Conservation (phyloP, 1,284 basidiomycete species). For the Papiliotrema flavescens region DNA sequence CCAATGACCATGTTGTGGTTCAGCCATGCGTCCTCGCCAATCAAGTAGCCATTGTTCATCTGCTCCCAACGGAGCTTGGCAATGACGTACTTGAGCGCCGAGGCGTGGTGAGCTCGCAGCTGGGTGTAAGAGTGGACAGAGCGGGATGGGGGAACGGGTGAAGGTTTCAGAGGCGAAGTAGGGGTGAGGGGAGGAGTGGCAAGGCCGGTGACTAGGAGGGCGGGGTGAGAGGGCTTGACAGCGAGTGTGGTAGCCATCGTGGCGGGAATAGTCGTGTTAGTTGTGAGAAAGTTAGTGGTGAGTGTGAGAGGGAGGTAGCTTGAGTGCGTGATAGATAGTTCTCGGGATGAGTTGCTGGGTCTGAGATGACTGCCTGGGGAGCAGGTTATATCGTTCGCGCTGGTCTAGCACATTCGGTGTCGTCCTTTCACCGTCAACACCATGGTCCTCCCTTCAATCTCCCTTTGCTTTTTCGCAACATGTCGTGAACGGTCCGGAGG, state of each 20-base stretch:
- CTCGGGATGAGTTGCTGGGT: no score
- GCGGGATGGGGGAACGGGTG: slow-evolving; percentile 4
- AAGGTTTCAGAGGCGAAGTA: slow-evolving; percentile 5
- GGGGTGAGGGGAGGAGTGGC: slow-evolving; percentile 16
- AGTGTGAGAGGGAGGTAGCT: no score
- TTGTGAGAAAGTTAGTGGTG: no score
- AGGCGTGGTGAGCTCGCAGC: slow-evolving; percentile 27
- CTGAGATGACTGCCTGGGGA: no score
- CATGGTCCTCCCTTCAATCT: no score
- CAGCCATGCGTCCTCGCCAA: slow-evolving; percentile 26
- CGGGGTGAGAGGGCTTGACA: slow-evolving; percentile 18
- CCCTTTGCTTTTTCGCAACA: no score
- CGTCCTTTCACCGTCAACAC: no score
- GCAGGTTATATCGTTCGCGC: no score
- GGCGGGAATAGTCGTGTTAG: not conserved
- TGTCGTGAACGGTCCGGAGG: no score
- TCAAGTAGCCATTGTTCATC: slow-evolving; percentile 27
- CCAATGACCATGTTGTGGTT: slow-evolving; percentile 25
- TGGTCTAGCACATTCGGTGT: no score
- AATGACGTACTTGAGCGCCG: slow-evolving; percentile 27
- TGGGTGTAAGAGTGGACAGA: slow-evolving; percentile 23
- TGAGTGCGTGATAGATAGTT: no score
- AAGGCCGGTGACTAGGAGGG: slow-evolving; percentile 8
- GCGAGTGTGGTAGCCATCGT: slow-evolving; percentile 5
- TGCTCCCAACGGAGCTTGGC: slow-evolving; percentile 36